Base-by-base conservation (phyloP, 768 basidiomycete species). In the Hydnomerulius pinastri region DNA sequence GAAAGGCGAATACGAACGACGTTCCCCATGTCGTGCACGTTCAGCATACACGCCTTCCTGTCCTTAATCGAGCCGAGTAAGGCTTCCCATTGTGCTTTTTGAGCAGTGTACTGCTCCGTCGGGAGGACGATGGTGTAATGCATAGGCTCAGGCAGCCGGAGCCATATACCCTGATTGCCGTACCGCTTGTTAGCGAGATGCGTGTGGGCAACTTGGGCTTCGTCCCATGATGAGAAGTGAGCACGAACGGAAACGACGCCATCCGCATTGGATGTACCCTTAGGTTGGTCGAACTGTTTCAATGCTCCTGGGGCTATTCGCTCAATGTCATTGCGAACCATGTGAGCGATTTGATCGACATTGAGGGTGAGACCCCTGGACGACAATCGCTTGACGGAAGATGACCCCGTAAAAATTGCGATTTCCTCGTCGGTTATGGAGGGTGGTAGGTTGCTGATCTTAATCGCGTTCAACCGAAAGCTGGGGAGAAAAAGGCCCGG, bases 71-170 rank as follows among this genome's bases (percentile, higher is more conserved):
- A 54, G 12, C 64, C 63, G 0, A 67, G 54, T 29, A 86, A 64
- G 7, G 70, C 63, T 30, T 78, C 70, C 83, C 82, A 85, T 18
- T 72, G 69, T 2, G 51, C 60, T 48, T 65, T 75, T 62, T 85
- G 82, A 4, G 80, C 77, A 21, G 65, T 61, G 62, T 79, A 81
- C 50, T 85, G 82, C 23, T 71, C 73, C 9, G 51, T 43, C 1
- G 79, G 71, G 37, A 84, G 75, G 23, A 63, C 69, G 35, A 81
- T 75, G 12, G 71, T 70, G 62, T 82, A 86, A 42, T 76, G 68
- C 54, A 79, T 69, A 1, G 80, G 77, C 54, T 75, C 69, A 0
- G 79, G 78, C 39, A 80, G 75, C 23, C 68, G 69, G 17, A 76
- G 55, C 50, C 71, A 71, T 29, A 80, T 53, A 15, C 46, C 25